Evolutionary conservation across 176 grass and related monocot species (phyloP).

Genomic region (Leersia perrieri): DNA sequence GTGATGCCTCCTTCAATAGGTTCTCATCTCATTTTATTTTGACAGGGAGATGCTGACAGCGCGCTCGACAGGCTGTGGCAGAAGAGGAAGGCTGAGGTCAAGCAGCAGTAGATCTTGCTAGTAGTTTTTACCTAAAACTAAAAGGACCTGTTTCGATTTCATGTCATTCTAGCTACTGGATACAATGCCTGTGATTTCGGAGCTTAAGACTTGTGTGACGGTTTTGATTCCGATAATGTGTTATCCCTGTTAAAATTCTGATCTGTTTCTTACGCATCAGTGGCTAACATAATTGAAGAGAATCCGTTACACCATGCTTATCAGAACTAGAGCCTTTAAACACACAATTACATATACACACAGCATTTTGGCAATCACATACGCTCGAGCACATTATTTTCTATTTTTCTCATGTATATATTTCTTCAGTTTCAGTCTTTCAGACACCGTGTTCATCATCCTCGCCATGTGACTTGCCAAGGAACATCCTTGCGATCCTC

Average conservation of each 20-base stretch:
- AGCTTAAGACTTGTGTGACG: constrained; percentile 13
- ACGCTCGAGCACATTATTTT: not conserved
- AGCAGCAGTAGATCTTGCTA: constrained; percentile 52
- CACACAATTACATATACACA: too few relatives aligned
- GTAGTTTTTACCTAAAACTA: constrained; percentile 36
- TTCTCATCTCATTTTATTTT: constrained; percentile 3
- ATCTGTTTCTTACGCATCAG: not conserved
- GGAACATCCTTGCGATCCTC: constrained; percentile 47
- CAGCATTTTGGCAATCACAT: not conserved
- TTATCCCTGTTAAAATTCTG: not conserved
- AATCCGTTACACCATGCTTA: not conserved
- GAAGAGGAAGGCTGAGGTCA: constrained; percentile 70
- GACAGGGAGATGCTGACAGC: constrained; percentile 73
- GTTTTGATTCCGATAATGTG: not conserved
- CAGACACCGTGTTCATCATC: not conserved
- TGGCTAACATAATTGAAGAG: not conserved
- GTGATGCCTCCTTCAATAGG: not conserved
- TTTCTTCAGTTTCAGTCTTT: not conserved
- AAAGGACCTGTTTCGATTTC: constrained; percentile 26
- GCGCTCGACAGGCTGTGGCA: constrained; percentile 86
- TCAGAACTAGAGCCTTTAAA: not conserved
- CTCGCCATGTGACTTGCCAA: not conserved
- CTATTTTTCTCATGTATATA: not conserved
- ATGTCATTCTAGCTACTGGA: constrained; percentile 7
- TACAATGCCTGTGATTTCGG: constrained; percentile 29